Evolutionary conservation across 1,139 yeast species (phyloP), one percentile per base, ranked within the genome.

Genomic region (Saccharomyces hybrid): DNA sequence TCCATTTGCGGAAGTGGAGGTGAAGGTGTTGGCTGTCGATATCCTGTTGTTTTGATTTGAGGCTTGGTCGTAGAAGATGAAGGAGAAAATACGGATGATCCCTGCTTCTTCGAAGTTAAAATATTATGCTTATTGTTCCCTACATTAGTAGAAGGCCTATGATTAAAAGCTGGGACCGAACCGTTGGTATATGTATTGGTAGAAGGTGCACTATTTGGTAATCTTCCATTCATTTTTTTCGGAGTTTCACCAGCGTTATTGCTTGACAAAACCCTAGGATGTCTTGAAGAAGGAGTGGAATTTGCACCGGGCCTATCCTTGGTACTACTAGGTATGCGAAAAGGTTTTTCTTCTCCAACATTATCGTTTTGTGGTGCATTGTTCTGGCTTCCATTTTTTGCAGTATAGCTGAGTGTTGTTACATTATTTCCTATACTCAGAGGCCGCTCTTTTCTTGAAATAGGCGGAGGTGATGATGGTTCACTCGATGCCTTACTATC

Each of bases 1-100:
- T 38, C 44, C 44, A 52, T 52, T 1, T 54, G 23, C 8, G 51
- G 28, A n/a, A 47, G 52, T 8, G 57, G 42, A 8, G 49, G 32
- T n/a, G 31, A 46, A 6, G 55, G 41, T 31, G 48, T 49, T 6
- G 55, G 48, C 16, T 25, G 31, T 14, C 32, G 38, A 26, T 5
- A 6, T 26, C 44, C 44, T 11, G 44, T 11, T 16, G 44, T 16
- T 38, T 38, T 38, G 25, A 4, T 16, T 38, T 38, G 44, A 16
- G 44, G 16, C 25, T 20, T 38, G 44, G 23, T 20, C 9, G 44
- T 16, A 38, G 44, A 9, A 38, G 44, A 38, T 38, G n/a, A 38
- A 16, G 13, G 9, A 11, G 44, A 38, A 16, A 9, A 9, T 4
- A 11, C 2, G 5, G 13, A 16, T 11, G 23, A 25, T 9, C 16